phyloP scores from a whole-genome alignment of 1,284 basidiomycete genomes.

The Boletellus deceptivus region DNA sequence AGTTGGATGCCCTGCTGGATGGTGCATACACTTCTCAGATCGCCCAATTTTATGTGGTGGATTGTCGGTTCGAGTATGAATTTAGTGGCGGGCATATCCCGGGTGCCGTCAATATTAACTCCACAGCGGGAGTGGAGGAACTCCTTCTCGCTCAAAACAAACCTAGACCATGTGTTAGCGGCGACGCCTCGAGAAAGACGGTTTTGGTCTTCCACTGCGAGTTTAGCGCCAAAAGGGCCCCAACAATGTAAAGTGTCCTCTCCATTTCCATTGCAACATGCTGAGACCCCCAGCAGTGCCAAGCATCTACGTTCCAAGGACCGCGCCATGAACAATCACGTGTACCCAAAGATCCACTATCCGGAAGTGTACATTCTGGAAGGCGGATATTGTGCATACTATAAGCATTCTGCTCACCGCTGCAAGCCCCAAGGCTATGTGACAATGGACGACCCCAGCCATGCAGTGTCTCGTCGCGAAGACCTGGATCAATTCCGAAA shows the following conservation, averaged over 20 bases:
- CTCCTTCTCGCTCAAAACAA: constrained; percentile 67
- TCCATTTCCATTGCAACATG: neutral
- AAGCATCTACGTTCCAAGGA: constrained; percentile 91
- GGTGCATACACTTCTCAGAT: constrained; percentile 70
- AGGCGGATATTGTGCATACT: constrained; percentile 93
- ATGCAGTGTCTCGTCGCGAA: constrained; percentile 74
- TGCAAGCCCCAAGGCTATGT: constrained; percentile 87
- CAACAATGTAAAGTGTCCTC: constrained; percentile 74
- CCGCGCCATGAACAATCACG: constrained; percentile 80
- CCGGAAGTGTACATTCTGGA: constrained; percentile 97
- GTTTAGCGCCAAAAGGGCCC: constrained; percentile 93
- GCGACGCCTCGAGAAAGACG: constrained; percentile 72
- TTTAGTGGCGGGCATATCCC: constrained; percentile 91
- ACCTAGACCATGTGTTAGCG: constrained; percentile 80
- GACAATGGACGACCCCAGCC: constrained; percentile 90
- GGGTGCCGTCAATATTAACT: constrained; percentile 91
- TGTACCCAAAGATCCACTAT: constrained; percentile 93
- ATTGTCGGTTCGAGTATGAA: constrained; percentile 98
- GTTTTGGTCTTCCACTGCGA: constrained; percentile 98
- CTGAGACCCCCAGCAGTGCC: constrained; percentile 54
- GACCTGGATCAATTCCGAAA: constrained; percentile 92
- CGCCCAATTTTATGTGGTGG: constrained; percentile 77
- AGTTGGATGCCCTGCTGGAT: constrained; percentile 76
- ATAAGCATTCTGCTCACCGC: constrained; percentile 58
- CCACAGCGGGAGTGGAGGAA: constrained; percentile 77